Conservation (phyloP, 352 stramenopile species). For the Phytophthora tubulina region DNA sequence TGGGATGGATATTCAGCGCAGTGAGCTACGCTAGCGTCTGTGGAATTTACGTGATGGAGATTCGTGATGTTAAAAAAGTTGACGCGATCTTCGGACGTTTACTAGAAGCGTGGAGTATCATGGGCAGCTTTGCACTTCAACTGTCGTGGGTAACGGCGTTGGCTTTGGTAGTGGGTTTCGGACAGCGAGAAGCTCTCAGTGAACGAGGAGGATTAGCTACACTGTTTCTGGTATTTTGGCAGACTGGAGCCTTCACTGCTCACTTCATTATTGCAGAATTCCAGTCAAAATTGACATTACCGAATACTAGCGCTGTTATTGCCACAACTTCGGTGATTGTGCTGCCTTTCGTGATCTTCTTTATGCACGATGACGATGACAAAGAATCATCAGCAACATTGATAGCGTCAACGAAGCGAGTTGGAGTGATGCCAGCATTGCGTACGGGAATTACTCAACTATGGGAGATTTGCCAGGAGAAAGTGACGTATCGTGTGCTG, state of each 20-base stretch:
- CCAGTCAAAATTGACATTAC: constrained; percentile 27
- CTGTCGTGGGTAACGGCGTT: constrained; percentile 54
- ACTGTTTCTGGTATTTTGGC: constrained; percentile 55
- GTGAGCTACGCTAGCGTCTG: constrained; percentile 26
- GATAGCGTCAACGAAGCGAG: constrained; percentile 35
- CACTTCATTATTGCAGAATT: constrained; percentile 43
- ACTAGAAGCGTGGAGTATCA: constrained; percentile 46
- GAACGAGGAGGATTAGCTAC: constrained; percentile 58
- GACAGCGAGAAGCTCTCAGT: constrained; percentile 59
- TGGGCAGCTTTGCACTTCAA: constrained; percentile 47
- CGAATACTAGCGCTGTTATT: constrained; percentile 17
- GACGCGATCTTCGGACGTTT: constrained; percentile 32
- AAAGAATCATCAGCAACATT: constrained; percentile 15
- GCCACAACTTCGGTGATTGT: constrained; percentile 14
- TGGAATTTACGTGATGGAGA: constrained; percentile 15
- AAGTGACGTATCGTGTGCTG: constrained; percentile 62
- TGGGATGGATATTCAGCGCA: constrained; percentile 65
- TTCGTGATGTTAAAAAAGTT: constrained; percentile 14
- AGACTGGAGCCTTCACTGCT: constrained; percentile 39
- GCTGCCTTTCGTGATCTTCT: constrained; percentile 48
- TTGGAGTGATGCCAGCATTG: constrained; percentile 34
- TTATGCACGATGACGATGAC: constrained; percentile 52
- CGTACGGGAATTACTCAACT: constrained; percentile 45
- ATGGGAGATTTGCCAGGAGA: constrained; percentile 63
- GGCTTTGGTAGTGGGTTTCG: constrained; percentile 59